Conservation (phyloP, 2,329 filamentous ascomycete genomes). For the Diaporthe velutina region DNA sequence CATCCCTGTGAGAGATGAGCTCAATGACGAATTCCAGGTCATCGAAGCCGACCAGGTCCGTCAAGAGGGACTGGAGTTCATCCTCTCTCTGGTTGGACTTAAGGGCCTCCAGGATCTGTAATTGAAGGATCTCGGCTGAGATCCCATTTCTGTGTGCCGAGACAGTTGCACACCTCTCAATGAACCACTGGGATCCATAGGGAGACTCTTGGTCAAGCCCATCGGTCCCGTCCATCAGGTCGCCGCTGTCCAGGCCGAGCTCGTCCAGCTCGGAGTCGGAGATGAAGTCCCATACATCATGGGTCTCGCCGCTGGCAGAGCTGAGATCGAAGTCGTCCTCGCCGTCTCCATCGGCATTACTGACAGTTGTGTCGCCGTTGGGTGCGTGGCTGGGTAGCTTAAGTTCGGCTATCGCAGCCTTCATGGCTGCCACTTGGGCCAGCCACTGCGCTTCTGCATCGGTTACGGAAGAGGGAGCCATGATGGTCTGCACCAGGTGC, state of each 20-base stretch:
- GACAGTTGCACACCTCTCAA: constrained; percentile 75
- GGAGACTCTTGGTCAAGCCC: constrained; percentile 45
- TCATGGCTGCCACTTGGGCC: constrained; percentile 87
- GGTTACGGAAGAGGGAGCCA: constrained; percentile 38
- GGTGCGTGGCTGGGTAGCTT: constrained; percentile 58
- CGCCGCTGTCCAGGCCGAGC: constrained; percentile 59
- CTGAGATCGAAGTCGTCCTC: constrained; percentile 65
- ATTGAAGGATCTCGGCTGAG: constrained; percentile 76
- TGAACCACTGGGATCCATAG: constrained; percentile 79
- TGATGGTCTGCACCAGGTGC: not conserved
- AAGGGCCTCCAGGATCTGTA: constrained; percentile 82
- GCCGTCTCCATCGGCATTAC: constrained; percentile 75
- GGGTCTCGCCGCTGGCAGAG: constrained; percentile 70
- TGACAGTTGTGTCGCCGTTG: constrained; percentile 58
- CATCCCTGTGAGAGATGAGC: constrained; percentile 81
- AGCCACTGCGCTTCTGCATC: constrained; percentile 79
- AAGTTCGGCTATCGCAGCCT: constrained; percentile 82
- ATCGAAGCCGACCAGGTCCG: constrained; percentile 92
- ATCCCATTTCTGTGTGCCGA: constrained; percentile 75
- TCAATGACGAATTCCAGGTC: constrained; percentile 95
- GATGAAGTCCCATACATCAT: constrained; percentile 95
- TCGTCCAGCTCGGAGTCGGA: constrained; percentile 79
- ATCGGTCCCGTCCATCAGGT: constrained; percentile 51
- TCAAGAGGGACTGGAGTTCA: constrained; percentile 90
- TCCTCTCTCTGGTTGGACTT: constrained; percentile 78